phyloP scores from a whole-genome alignment of 768 basidiomycete species.

The Lenzites betulinus region DNA sequence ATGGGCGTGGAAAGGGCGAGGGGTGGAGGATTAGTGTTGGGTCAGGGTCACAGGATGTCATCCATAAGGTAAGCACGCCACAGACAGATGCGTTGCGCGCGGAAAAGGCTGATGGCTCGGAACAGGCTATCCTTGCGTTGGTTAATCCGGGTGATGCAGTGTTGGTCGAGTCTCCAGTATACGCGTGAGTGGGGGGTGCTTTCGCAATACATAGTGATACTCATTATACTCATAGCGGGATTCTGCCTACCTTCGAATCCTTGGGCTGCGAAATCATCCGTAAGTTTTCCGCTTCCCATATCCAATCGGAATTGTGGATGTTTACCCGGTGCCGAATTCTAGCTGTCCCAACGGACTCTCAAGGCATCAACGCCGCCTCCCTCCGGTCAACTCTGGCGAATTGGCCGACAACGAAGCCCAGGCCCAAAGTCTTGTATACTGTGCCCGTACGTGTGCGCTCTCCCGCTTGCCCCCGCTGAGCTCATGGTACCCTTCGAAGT shows the following conservation, averaged over 20 bases:
- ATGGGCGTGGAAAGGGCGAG: slow-evolving; percentile 57
- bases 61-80: slow-evolving; percentile 66
- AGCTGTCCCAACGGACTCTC: slow-evolving; percentile 81
- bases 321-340: not conserved
- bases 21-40: slow-evolving; percentile 84
- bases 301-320: not conserved
- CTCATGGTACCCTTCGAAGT: slow-evolving; percentile 41
- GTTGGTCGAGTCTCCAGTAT: slow-evolving; percentile 83
- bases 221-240: slow-evolving; percentile 48
- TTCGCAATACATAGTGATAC: not conserved
- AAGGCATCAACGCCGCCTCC: slow-evolving; percentile 65
- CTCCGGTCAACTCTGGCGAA: slow-evolving; percentile 67
- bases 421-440: slow-evolving; percentile 82
- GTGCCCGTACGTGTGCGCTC: slow-evolving; percentile 54
- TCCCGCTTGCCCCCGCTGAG: not conserved
- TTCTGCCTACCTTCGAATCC: slow-evolving; percentile 63
- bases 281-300: slow-evolving; percentile 29
- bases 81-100: not conserved
- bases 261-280: slow-evolving; percentile 62
- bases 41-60: slow-evolving; percentile 86
- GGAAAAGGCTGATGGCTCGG: not conserved
- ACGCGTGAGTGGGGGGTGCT: slow-evolving; percentile 52
- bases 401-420: slow-evolving; percentile 76
- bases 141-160: slow-evolving; percentile 82
- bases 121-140: slow-evolving; percentile 70